Conservation (phyloP, 768 basidiomycete genomes). For the Atractiella rhizophila region DNA sequence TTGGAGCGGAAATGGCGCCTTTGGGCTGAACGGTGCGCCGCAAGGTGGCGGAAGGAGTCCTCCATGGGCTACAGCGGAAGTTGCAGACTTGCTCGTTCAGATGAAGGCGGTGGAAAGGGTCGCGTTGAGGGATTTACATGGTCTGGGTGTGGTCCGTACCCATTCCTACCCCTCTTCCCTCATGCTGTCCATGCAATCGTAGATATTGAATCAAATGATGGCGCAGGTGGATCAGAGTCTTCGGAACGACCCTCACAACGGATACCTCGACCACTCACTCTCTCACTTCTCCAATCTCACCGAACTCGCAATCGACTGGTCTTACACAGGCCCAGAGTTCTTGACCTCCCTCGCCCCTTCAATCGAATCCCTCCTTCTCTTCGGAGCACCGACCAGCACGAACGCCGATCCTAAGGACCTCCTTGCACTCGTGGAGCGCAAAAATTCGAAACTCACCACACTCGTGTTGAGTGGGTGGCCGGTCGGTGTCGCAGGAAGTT, state of each 20-base stretch:
- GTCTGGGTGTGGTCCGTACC: background rate
- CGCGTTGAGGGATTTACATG: background rate
- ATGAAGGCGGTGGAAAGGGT: background rate
- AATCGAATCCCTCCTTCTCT: too few relatives aligned
- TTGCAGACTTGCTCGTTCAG: background rate
- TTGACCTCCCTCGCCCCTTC: background rate
- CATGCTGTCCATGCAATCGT: background rate
- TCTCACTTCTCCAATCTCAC: background rate
- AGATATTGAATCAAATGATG: background rate
- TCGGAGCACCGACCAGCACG: too few relatives aligned
- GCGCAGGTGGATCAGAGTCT: background rate
- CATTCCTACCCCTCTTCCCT: too few relatives aligned
- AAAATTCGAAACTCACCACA: background rate
- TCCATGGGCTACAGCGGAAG: background rate
- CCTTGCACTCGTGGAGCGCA: too few relatives aligned
- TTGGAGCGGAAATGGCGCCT: background rate
- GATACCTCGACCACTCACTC: background rate
- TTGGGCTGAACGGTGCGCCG: background rate
- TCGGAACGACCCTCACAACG: background rate
- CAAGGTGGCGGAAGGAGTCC: background rate
- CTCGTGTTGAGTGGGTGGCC: constrained; percentile 1
- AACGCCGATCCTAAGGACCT: too few relatives aligned
- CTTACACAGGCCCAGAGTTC: background rate
- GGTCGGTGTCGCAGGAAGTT: background rate
- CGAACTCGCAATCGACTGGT: constrained; percentile 1